Conservation (phyloP, 352 stramenopile species). For the Pythium rishiriense region DNA sequence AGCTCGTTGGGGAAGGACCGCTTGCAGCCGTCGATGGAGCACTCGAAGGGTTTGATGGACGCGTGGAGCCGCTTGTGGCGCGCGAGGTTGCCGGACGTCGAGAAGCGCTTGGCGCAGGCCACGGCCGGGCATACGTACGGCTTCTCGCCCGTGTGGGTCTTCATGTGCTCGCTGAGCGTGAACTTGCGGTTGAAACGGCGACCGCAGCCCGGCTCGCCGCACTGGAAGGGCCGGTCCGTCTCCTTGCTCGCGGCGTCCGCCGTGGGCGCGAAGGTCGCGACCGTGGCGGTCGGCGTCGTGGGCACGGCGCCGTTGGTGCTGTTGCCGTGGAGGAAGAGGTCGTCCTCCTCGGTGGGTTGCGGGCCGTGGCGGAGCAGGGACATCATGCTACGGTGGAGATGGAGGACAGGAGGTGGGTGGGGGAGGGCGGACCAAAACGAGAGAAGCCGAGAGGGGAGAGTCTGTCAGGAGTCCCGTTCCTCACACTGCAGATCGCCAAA, state of each 20-base stretch:
- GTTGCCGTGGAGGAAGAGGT: background rate
- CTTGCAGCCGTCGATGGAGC: conserved; percentile 11
- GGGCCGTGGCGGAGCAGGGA: conserved; percentile 12
- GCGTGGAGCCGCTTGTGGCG: conserved; percentile 64
- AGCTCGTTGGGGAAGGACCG: conserved; percentile 22
- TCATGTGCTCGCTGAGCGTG: conserved; percentile 76
- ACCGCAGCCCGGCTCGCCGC: conserved; percentile 40
- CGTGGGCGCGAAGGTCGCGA: conserved; percentile 3
- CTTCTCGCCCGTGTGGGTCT: conserved; percentile 82
- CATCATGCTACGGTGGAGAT: conserved; percentile 11
- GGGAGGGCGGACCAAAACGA: background rate
- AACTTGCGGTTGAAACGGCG: conserved; percentile 73
- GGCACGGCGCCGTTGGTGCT: background rate
- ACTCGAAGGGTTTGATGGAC: conserved; percentile 29
- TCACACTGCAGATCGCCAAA: conserved; percentile 18
- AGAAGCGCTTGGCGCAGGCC: conserved; percentile 68
- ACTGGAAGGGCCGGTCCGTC: conserved; percentile 45
- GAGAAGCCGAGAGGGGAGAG: background rate
- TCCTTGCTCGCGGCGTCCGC: conserved; percentile 4
- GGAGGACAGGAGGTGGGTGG: background rate
- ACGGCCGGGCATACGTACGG: conserved; percentile 48
- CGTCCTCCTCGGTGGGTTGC: background rate
- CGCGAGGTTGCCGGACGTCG: conserved; percentile 68
- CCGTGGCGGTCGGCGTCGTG: conserved; percentile 18
- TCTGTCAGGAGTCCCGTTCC: background rate